Evolutionary conservation across 768 basidiomycete species (phyloP).

Genomic region (Mycena floridula): DNA sequence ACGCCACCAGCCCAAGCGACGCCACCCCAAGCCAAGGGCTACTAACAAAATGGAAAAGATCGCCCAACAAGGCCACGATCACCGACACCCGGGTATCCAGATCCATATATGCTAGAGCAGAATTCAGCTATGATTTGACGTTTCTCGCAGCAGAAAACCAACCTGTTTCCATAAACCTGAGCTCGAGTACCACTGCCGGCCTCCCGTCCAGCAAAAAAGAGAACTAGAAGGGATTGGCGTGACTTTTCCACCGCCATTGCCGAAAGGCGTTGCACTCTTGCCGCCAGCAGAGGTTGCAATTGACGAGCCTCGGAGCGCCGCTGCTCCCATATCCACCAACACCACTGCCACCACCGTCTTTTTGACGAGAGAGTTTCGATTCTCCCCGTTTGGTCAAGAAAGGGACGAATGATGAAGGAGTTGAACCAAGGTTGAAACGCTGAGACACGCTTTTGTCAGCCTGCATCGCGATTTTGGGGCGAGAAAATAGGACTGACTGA

Average conservation of each 20-base stretch:
- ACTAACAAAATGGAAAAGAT: constrained; percentile 42
- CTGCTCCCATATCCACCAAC: constrained; percentile 13
- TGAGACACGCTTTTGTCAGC: no score
- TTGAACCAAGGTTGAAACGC: no score
- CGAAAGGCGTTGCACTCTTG: constrained; percentile 22
- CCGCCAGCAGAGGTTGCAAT: constrained; percentile 15
- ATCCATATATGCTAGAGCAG: constrained; percentile 34
- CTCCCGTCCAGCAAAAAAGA: constrained; percentile 22
- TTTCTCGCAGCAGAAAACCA: constrained; percentile 2
- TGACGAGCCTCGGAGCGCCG: constrained; percentile 7
- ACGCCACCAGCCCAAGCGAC: constrained; percentile 12
- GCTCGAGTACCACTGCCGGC: constrained; percentile 33
- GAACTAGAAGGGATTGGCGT: constrained; percentile 24
- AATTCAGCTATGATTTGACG: neutral
- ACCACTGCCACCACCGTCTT: constrained; percentile 21
- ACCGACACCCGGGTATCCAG: constrained; percentile 36
- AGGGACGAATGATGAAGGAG: neutral
- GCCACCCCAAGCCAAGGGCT: constrained; percentile 38
- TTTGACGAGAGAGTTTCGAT: neutral
- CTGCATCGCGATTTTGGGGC: neutral
- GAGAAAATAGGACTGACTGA: no score
- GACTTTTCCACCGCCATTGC: constrained; percentile 22
- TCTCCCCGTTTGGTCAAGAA: neutral
- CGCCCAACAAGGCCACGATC: constrained; percentile 28
- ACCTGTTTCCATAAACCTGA: constrained; percentile 29